Evolutionary conservation across 371 early-diverging fungal genomes (phyloP).

Genomic region (Actinomortierella ambigua): DNA sequence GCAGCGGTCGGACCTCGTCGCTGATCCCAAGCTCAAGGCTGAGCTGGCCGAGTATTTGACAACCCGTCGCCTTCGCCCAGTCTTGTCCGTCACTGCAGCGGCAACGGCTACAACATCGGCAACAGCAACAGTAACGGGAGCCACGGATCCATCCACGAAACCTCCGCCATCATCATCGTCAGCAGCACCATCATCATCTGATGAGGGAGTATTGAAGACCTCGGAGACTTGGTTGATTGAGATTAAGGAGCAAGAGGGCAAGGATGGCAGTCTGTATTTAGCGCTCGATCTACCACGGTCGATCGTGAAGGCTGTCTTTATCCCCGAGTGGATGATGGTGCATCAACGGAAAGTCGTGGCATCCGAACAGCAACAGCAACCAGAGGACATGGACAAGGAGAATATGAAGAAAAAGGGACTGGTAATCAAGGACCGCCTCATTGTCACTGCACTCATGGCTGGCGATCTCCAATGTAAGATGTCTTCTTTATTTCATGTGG

Average conservation of each 20-base stretch:
- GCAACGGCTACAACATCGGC: too few relatives aligned
- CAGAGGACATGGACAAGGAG: background rate
- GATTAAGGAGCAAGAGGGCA: conserved; percentile 19
- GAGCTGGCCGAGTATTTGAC: too few relatives aligned
- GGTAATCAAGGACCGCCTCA: conserved; percentile 11
- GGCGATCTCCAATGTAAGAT: conserved; percentile 29
- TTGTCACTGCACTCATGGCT: conserved; percentile 25
- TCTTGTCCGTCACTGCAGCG: too few relatives aligned
- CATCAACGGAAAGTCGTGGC: conserved; percentile 15
- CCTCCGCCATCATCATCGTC: too few relatives aligned
- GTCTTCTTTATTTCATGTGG: too few relatives aligned
- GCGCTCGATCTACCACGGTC: conserved; percentile 27
- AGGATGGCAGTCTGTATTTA: conserved; percentile 17
- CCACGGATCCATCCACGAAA: too few relatives aligned
- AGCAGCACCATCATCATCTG: background rate
- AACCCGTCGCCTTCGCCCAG: too few relatives aligned
- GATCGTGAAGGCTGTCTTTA: conserved; percentile 22
- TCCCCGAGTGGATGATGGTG: conserved; percentile 26
- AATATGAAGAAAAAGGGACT: conserved; percentile 6
- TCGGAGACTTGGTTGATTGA: conserved; percentile 40
- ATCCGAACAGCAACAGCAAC: background rate
- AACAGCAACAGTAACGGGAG: too few relatives aligned
- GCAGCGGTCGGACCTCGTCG: conserved; percentile 11
- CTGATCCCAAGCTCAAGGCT: too few relatives aligned
- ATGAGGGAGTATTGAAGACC: conserved; percentile 5